Percentiles rank a stretch among this genome's conserved stretches.
phyloP scores from a whole-genome alignment of 2,329 filamentous ascomycete genomes.

The Xylaria digitata region DNA sequence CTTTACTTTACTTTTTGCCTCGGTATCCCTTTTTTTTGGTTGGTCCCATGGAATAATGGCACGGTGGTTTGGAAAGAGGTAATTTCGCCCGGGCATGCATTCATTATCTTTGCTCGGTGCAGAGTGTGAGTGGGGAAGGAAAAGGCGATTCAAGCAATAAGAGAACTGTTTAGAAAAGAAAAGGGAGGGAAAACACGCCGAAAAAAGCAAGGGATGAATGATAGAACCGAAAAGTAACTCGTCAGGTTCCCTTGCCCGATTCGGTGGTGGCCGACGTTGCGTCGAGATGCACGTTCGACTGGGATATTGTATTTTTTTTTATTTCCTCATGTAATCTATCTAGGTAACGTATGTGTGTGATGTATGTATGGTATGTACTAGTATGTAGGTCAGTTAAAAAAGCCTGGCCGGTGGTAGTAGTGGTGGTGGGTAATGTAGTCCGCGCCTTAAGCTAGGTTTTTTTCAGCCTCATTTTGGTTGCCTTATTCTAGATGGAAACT shows the following conservation, averaged over 20 bases:
- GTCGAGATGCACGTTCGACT: conserved; percentile 3
- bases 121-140: conserved; percentile 7
- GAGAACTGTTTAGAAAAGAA: neutral
- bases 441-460: conserved; percentile 8
- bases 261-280: conserved; percentile 1
- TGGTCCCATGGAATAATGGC: too few relatives aligned
- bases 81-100: too few relatives aligned
- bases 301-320: neutral
- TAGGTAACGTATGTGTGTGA: neutral
- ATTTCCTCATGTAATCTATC: too few relatives aligned
- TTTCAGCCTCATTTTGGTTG: conserved; percentile 30
- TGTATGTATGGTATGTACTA: neutral
- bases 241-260: conserved; percentile 2
- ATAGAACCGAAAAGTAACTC: neutral
- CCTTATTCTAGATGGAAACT: conserved; percentile 7
- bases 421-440: conserved; percentile 11
- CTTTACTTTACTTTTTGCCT: too few relatives aligned
- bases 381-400: conserved; percentile 8
- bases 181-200: neutral
- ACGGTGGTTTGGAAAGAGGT: too few relatives aligned
- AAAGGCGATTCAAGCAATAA: neutral
- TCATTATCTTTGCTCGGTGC: too few relatives aligned
- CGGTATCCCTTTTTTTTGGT: too few relatives aligned
- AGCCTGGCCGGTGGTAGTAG: neutral
- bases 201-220: neutral